These are phyloP conservation scores for Pyrus pyrifolia DNA, from an alignment of 306 rosid species.

Conservation along the genomic window DNA sequence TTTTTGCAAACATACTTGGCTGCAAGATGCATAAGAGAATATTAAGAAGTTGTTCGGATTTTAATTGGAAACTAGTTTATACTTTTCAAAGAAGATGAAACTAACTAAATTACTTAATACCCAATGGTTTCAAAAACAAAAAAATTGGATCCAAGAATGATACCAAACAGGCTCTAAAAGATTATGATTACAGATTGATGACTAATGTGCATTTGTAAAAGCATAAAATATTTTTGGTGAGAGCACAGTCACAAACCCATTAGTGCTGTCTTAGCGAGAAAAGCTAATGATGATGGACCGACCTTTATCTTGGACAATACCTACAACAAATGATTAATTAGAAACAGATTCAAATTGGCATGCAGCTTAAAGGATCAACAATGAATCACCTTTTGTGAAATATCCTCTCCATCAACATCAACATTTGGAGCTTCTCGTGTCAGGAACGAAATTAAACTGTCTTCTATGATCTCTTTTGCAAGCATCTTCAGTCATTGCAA, in stretches of 20 bases:
- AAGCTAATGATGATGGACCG: conserved; percentile 80
- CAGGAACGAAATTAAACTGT: conserved; percentile 63
- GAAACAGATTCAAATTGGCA: conserved; percentile 2
- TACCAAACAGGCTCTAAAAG: too few species aligned
- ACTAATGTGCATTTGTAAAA: conserved; percentile 14
- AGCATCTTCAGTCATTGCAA: conserved; percentile 58
- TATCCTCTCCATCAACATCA: conserved; percentile 51
- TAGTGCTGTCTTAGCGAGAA: conserved; percentile 75
- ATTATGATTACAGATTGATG: neutral
- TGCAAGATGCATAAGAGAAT: conserved; percentile 37
- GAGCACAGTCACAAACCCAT: conserved; percentile 61
- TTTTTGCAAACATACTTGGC: conserved; percentile 85
- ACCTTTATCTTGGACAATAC: conserved; percentile 79
- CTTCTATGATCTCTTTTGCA: conserved; percentile 88
- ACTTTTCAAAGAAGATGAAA: too few species aligned
- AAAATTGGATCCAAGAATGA: too few species aligned
- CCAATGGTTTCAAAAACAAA: too few species aligned
- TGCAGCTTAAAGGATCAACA: neutral
- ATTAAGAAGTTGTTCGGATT: neutral
- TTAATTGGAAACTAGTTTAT: too few species aligned
- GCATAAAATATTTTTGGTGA: neutral
- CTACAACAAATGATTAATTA: conserved; percentile 40
- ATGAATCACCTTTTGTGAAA: conserved; percentile 57
- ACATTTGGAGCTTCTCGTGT: conserved; percentile 55
- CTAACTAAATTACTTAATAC: too few species aligned